These are phyloP conservation scores for Inosperma sp. DNA, from an alignment of 768 basidiomycete species.

Conservation along the genomic window DNA sequence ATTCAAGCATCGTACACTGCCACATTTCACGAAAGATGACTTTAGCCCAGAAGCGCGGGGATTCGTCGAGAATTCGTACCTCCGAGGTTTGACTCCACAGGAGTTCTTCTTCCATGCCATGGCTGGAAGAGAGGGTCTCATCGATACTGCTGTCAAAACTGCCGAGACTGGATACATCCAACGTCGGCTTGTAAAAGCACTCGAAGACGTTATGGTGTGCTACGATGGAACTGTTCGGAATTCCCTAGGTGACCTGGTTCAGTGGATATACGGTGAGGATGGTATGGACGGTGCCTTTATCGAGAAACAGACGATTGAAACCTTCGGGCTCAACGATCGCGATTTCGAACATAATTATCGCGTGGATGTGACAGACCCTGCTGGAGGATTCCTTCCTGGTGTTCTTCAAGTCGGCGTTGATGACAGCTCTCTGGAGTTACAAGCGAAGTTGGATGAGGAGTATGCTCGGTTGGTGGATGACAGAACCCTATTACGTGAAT, in stretches of 20 bases:
- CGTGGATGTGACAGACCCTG: conserved; percentile 88
- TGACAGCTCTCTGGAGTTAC: conserved; percentile 76
- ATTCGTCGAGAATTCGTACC: conserved; percentile 98
- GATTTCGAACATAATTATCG: conserved; percentile 90
- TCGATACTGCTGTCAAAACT: conserved; percentile 99
- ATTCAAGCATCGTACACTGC: conserved; percentile 92
- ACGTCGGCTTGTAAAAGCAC: conserved; percentile 93
- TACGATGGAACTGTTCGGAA: conserved; percentile 99
- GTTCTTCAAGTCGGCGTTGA: conserved; percentile 86
- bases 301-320: conserved; percentile 91
- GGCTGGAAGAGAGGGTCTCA: conserved; percentile 98
- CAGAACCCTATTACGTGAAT: conserved; percentile 69
- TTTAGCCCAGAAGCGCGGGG: conserved; percentile 97
- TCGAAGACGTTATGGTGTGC: conserved; percentile 96
- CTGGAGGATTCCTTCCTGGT: conserved; percentile 73
- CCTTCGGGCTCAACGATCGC: conserved; percentile 73
- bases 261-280: conserved; percentile 97
- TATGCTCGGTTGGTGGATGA: conserved; percentile 62
- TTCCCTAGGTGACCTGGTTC: conserved; percentile 92
- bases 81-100: conserved; percentile 93
- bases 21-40: conserved; percentile 98
- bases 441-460: conserved; percentile 75
- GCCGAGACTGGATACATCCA: conserved; percentile 99
- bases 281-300: conserved; percentile 99
- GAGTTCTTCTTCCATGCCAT: conserved; percentile 99